Base-by-base conservation (phyloP, 2,329 filamentous ascomycete species). In the Xylaria sp. region DNA sequence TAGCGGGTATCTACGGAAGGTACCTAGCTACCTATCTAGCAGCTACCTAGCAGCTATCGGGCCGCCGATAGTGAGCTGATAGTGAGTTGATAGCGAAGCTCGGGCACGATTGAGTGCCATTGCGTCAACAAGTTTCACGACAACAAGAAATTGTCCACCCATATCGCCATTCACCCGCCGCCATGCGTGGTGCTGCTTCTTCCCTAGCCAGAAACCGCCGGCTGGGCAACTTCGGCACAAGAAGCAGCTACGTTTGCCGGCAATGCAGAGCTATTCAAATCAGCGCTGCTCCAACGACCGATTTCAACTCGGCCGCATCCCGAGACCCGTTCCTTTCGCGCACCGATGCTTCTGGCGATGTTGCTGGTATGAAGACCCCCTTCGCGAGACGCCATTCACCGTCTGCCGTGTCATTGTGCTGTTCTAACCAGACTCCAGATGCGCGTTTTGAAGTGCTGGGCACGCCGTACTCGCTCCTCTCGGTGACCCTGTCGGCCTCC, bases 391-490 rank as follows among this genome's bases (percentile, higher is more conserved):
- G 9, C 13, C 42, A 4, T 51, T 56, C 33, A 3, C 50, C 1
- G 4, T 67, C 36, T 3, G 39, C 53, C 9, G n/a, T 7, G 7
- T 13, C 5, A 4, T 1, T 6, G 10, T 25, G n/a, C 13, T 49
- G 11, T 29, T 27, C 49, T 51, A 17, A 53, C 1, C 1, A 29
- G 13, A 13, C 7, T 56, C n/a, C 22, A 97, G 96, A 98, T 86
- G 96, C 96, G 61, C 90, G 90, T 65, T 99, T 99, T 79, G 93
- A 98, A 80, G 93, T 98, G 54, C 84, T 99, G 71, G 96, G 96
- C 69, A 88, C 92, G 27, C 94, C 95, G 1, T 96, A 96, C 80
- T 98, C 96, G 62, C 89, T 99, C 70, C 90, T 99, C 73, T 97
- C 95, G 25, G 94, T 97, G 71, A 93, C 91, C 7, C 87, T 99